Base-by-base conservation (phyloP, 805 yeast genomes). In the Yarrowia keelungensis region DNA sequence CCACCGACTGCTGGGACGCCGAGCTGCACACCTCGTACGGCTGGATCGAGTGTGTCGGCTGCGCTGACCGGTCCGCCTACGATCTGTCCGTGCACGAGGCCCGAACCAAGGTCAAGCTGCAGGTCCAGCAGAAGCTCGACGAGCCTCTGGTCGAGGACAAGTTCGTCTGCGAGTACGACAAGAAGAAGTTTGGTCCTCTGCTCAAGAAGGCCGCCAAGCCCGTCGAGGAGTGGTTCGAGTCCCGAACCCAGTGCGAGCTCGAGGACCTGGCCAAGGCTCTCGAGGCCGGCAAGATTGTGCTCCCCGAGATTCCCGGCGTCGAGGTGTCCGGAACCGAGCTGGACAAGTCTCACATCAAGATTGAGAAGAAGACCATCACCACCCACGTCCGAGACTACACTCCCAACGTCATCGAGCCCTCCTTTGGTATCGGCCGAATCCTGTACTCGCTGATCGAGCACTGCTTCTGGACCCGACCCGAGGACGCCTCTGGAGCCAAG, bases 1-100 rank as follows among this genome's bases (percentile, higher is more conserved):
- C 99, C 70, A 88, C 97, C 74, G 99, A 95, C 82, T 95, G 99
- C 84, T 95, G 99, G 99, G 99, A 95, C 82, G 98, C 97, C 73
- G 99, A 95, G 83, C 84, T 95, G 76, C 88, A 90, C 75, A 89
- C 97, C 51, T 91, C 97, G 42, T 95, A 92, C 76, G 99, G 99
- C 75, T 95, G 99, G 99, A 91, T 95, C 75, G 99, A 95, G 83
- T 96, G 99, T 88, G 98, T 95, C 78, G 99, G 99, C 74, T 95
- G 98, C 83, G 99, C 99, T 73, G 99, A 95, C 82, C 88, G 99
- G 84, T 91, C 97, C 56, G 99, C 99, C 50, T 95, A 92, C 78
- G 99, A 95, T 82, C 86, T 95, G 80, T 86, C 94, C 61, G 99
- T 96, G 71, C 99, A 95, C 79, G 81, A 98, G 54, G 95, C 94